A percentile compares a stretch with the other conserved stretches of the same genome.
Conservation (phyloP, 1,139 yeast species). For the Sugiyamaella paludigena region DNA sequence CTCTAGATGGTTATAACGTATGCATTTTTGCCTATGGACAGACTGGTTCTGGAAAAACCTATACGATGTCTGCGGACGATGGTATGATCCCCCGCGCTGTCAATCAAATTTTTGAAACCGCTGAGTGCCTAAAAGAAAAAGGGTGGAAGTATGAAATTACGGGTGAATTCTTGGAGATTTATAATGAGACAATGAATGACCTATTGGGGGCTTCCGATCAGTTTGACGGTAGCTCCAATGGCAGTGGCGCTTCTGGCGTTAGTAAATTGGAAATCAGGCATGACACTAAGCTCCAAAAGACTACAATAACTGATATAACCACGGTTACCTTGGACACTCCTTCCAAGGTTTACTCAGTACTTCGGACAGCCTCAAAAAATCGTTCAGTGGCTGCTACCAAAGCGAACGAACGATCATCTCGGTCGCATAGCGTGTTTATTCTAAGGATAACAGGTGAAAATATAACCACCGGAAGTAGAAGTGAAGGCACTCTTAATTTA, state of each 20-base stretch:
- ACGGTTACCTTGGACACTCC: conserved; percentile 49
- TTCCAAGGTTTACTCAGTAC: conserved; percentile 50
- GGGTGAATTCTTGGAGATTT: conserved; percentile 87
- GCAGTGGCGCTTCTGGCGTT: not conserved
- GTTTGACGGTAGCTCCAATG: conserved; percentile 23
- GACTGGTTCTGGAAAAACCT: conserved; percentile 95
- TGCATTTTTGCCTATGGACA: conserved; percentile 98
- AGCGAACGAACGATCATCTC: conserved; percentile 74
- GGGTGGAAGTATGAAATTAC: conserved; percentile 66
- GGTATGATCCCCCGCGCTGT: conserved; percentile 87
- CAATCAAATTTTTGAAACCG: conserved; percentile 64
- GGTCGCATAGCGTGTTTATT: conserved; percentile 72
- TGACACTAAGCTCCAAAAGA: conserved; percentile 51
- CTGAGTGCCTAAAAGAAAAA: conserved; percentile 46
- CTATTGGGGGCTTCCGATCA: conserved; percentile 46
- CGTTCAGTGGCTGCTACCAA: conserved; percentile 76
- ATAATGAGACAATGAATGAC: conserved; percentile 79
- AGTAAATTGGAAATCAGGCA: conserved; percentile 70
- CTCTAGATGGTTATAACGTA: conserved; percentile 86
- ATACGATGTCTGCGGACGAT: conserved; percentile 71
- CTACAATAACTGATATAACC: conserved; percentile 61
- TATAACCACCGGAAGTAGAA: conserved; percentile 46
- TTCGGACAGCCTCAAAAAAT: conserved; percentile 56
- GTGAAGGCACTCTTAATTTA: conserved; percentile 66
- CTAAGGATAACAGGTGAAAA: conserved; percentile 60